These are phyloP conservation scores for Paratinospora sagittata DNA, from an alignment of 164 flowering plant species.

Conservation along the genomic window DNA sequence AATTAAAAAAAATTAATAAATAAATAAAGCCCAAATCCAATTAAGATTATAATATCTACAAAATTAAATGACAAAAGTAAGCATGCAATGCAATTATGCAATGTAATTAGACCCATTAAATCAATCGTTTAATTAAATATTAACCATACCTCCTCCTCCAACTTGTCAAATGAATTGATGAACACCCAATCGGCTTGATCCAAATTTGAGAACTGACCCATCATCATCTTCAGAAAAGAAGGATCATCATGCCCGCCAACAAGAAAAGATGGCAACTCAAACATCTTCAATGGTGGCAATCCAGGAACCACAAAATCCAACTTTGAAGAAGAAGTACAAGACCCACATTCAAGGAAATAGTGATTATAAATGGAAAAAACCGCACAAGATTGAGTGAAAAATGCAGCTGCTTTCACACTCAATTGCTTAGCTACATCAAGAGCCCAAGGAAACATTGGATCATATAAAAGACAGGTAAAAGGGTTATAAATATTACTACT, in stretches of 20 bases:
- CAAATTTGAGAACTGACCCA: constrained; percentile 4
- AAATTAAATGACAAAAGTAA: background rate
- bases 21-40: too few relatives aligned
- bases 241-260: background rate
- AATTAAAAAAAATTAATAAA: too few relatives aligned
- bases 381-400: constrained; percentile 9
- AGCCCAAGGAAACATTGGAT: constrained; percentile 5
- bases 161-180: constrained; percentile 3
- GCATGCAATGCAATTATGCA: too few relatives aligned
- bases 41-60: background rate
- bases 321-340: constrained; percentile 3
- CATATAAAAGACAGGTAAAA: constrained; percentile 6
- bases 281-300: constrained; percentile 13
- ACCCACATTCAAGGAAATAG: constrained; percentile 7
- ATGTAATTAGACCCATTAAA: too few relatives aligned
- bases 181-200: background rate
- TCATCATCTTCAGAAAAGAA: background rate
- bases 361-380: background rate
- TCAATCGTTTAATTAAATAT: too few relatives aligned
- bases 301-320: constrained; percentile 10
- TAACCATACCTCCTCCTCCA: constrained; percentile 7
- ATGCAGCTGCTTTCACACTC: constrained; percentile 1
- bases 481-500: background rate
- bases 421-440: constrained; percentile 2
- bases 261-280: constrained; percentile 16